Percentiles rank a stretch among this genome's conserved stretches.
These are phyloP conservation scores for Setaria italica DNA, from an alignment of 202 grass and related monocot genomes.

Conservation along the genomic window DNA sequence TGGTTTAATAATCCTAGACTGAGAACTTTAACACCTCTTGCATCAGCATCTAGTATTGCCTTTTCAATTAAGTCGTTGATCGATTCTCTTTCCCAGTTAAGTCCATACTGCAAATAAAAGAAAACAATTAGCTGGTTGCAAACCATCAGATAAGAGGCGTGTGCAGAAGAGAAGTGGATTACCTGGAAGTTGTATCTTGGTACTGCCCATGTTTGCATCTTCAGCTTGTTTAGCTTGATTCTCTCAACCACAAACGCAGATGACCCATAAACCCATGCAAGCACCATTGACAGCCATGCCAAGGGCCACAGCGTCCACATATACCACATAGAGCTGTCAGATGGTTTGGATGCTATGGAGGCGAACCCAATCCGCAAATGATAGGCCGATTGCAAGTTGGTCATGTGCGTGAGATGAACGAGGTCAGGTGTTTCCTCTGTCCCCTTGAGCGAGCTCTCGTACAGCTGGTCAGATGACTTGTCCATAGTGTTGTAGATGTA, in stretches of 20 bases:
- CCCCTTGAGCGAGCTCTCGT: constrained; percentile 68
- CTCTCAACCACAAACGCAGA: constrained; percentile 82
- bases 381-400: constrained; percentile 70
- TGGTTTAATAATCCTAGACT: constrained; percentile 85
- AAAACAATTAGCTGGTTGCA: constrained; percentile 21
- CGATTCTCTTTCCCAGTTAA: constrained; percentile 73
- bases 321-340: constrained; percentile 58
- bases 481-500: constrained; percentile 89
- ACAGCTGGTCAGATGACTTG: constrained; percentile 81
- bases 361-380: constrained; percentile 82
- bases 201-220: constrained; percentile 86
- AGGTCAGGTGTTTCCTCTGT: constrained; percentile 72
- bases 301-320: constrained; percentile 65
- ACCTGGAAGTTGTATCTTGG: constrained; percentile 96
- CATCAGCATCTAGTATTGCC: constrained; percentile 85
- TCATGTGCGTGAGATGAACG: constrained; percentile 87
- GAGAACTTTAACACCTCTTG: constrained; percentile 76
- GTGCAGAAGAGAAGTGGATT: constrained; percentile 27
- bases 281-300: constrained; percentile 70
- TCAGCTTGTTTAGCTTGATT: constrained; percentile 65
- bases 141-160: neutral
- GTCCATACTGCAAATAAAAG: constrained; percentile 64
- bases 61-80: constrained; percentile 94
- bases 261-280: constrained; percentile 73
- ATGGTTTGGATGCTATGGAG: constrained; percentile 79